phyloP scores from a whole-genome alignment of 1,139 yeast genomes.

The Candida labiduridarum region DNA sequence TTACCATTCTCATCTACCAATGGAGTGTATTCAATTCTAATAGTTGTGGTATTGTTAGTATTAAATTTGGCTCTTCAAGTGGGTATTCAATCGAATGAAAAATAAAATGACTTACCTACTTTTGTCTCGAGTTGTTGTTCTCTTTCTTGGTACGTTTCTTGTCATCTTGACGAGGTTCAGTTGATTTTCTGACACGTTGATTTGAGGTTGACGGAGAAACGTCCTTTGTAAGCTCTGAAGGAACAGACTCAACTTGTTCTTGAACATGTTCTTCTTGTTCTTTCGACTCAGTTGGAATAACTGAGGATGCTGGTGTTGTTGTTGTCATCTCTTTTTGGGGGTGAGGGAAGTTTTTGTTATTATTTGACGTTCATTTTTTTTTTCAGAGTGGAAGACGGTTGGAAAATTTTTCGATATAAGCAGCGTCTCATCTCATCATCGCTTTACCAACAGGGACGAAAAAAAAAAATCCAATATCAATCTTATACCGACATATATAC shows the following conservation, averaged over 20 bases:
- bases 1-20: slow-evolving; percentile 63
- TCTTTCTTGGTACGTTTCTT: slow-evolving; percentile 6
- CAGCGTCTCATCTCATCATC: slow-evolving; percentile 5
- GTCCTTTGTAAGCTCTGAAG: neutral
- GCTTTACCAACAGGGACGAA: neutral
- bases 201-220: neutral
- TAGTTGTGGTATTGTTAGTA: neutral
- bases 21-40: slow-evolving; percentile 35
- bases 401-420: slow-evolving; percentile 6
- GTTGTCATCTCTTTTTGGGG: neutral
- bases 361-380: neutral
- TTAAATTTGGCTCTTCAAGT: too few species aligned
- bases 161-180: slow-evolving; percentile 5
- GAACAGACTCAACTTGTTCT: neutral
- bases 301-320: neutral
- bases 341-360: neutral
- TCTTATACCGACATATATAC: neutral
- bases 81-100: too few species aligned
- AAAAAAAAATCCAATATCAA: neutral
- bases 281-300: neutral
- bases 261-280: neutral
- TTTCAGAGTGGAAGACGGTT: neutral
- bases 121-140: slow-evolving; percentile 3
- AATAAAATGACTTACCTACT: slow-evolving; percentile 52
- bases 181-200: neutral